Base-by-base conservation (phyloP, 83 land plant species). In the Picea abies region DNA sequence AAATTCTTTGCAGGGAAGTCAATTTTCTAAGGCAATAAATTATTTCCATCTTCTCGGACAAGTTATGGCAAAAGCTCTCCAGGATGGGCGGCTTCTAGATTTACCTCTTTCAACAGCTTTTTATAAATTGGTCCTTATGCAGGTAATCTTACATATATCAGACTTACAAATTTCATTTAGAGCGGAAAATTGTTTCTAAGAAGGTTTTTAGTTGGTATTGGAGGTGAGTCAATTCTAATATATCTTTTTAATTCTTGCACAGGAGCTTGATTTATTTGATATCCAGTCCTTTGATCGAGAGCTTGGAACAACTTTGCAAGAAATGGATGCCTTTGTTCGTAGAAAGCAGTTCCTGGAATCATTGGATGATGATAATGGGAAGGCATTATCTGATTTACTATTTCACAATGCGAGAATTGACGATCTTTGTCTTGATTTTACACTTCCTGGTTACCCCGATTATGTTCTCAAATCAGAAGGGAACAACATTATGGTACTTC, bases 1-100 rank as follows among this genome's bases (percentile, higher is more conserved):
- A 23, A 81, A 82, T 64, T 66, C 49, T 14, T 44, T 84, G 14
- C 81, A 44, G 10, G 85, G 82, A 63, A 16, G 94, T 98, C 71
- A 94, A 94, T 80, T 76, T 79, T 67, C 82, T 68, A 83, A 91
- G 32, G 97, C 92, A 35, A 81, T 88, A 61, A 90, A 92, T 79
- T 90, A 89, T 73, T 98, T 94, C 83, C 79, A 83, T 39, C 95
- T 98, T 76, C 90, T 98, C 56, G 99, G 99, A 1, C 89, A 90
- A 68, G 77, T 93, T 60, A 93, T 96, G 82, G 99, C 94, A 26
- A 98, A 92, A 90, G 93, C 99, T 68, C 91, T 98, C 80, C 96
- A 94, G 80, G 99, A 98, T 91, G 94, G 99, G 23, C 92, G 99
- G 75, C 89, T 98, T 62, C 77, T 98, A 83, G 99, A 98, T 85